Evolutionary conservation across 2,329 filamentous ascomycete genomes (phyloP).

Genomic region (Sporothrix euskadiensis): DNA sequence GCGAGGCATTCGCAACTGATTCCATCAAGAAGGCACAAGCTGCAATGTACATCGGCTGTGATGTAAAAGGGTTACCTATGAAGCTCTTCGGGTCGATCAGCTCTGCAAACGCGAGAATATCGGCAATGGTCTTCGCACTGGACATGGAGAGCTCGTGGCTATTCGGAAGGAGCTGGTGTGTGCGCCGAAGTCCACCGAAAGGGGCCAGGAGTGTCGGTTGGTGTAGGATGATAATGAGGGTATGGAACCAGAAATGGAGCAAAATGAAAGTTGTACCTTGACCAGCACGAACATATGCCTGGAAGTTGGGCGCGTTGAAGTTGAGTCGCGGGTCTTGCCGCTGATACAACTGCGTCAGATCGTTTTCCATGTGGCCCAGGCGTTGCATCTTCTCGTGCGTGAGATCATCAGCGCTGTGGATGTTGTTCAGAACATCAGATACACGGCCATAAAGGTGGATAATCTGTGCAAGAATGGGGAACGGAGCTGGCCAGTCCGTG

Average conservation of each 20-base stretch:
- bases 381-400: constrained; percentile 71
- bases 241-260: constrained; percentile 86
- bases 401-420: constrained; percentile 71
- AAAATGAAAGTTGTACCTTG: constrained; percentile 86
- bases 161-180: constrained; percentile 73
- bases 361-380: constrained; percentile 75
- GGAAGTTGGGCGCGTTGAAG: constrained; percentile 85
- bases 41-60: constrained; percentile 88
- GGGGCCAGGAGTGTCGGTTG: constrained; percentile 80
- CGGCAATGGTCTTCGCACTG: constrained; percentile 86
- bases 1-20: constrained; percentile 69
- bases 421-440: constrained; percentile 80
- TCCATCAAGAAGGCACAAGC: constrained; percentile 88
- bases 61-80: constrained; percentile 84
- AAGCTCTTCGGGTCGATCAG: constrained; percentile 83
- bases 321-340: constrained; percentile 71
- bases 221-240: constrained; percentile 79
- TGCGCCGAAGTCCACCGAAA: constrained; percentile 59
- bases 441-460: constrained; percentile 84
- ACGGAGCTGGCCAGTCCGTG: constrained; percentile 73
- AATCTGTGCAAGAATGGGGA: constrained; percentile 77
- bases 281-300: constrained; percentile 75
- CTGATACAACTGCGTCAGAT: constrained; percentile 72
- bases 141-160: constrained; percentile 83
- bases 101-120: constrained; percentile 83